phyloP scores from a whole-genome alignment of 2,329 filamentous ascomycete species.

The Trichoderma sp. region DNA sequence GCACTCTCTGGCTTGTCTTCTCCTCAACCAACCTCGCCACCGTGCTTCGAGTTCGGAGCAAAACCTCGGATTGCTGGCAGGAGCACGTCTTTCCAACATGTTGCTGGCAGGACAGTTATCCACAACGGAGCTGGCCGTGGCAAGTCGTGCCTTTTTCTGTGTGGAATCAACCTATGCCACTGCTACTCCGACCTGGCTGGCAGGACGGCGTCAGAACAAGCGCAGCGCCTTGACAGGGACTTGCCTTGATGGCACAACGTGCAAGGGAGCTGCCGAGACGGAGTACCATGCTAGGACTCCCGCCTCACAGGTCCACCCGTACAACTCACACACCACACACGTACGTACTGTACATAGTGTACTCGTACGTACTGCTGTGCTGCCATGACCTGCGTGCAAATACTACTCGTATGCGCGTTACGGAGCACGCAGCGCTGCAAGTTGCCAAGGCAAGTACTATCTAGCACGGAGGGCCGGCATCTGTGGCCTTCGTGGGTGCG shows the following conservation, averaged over 20 bases:
- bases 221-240: conserved; percentile 11
- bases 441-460: background rate
- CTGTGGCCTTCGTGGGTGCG: conserved; percentile 13
- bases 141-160: background rate
- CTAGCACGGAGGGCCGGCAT: background rate
- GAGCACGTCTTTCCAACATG: background rate
- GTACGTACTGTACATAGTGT: background rate
- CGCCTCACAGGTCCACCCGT: conserved; percentile 23
- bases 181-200: background rate
- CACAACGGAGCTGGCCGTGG: background rate
- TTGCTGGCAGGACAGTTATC: background rate
- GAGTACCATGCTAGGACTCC: conserved; percentile 24
- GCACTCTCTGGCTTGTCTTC: background rate
- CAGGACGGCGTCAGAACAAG: conserved; percentile 15
- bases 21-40: background rate
- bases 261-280: conserved; percentile 26
- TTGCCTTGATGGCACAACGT: conserved; percentile 1
- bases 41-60: background rate
- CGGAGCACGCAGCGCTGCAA: background rate
- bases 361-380: background rate
- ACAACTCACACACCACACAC: background rate
- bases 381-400: background rate
- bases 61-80: background rate
- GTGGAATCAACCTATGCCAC: background rate
- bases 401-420: background rate